Evolutionary conservation across 352 stramenopile species (phyloP).

Genomic region (Saprolegnia diclina): DNA sequence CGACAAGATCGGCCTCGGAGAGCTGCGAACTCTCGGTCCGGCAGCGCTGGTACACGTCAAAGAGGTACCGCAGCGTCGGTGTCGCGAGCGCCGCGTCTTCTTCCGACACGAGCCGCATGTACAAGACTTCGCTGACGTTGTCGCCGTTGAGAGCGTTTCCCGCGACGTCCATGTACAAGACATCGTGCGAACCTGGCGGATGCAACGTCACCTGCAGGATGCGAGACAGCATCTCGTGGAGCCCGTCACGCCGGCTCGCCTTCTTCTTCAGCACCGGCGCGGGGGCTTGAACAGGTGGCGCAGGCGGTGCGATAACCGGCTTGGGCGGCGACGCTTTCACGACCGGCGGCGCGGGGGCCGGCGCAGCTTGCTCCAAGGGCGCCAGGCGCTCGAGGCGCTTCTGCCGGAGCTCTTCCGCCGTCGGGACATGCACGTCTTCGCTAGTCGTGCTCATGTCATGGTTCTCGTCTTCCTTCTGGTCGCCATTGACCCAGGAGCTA

Average conservation of each 20-base stretch:
- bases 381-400: slow-evolving; percentile 15
- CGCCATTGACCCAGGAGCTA: slow-evolving; percentile 19
- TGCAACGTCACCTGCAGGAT: slow-evolving; percentile 16
- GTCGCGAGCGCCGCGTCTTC: slow-evolving; percentile 43
- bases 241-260: not conserved
- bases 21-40: not conserved
- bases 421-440: not conserved
- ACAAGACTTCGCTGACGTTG: slow-evolving; percentile 68
- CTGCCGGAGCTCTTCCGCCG: slow-evolving; percentile 13
- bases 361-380: not conserved
- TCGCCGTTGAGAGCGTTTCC: slow-evolving; percentile 26
- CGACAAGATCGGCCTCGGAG: slow-evolving; percentile 2
- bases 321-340: not conserved
- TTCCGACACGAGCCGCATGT: slow-evolving; percentile 51
- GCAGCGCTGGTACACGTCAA: slow-evolving; percentile 6
- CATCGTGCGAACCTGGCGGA: not conserved
- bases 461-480: slow-evolving; percentile 5
- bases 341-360: not conserved
- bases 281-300: not conserved
- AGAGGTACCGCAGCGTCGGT: slow-evolving; percentile 53
- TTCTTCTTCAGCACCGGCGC: not conserved
- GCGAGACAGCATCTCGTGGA: slow-evolving; percentile 12
- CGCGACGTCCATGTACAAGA: slow-evolving; percentile 5
- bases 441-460: not conserved
- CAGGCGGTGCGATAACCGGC: not conserved